Evolutionary conservation across 495 filamentous ascomycete species (phyloP).

Genomic region (Jackrogersella multiformis): DNA sequence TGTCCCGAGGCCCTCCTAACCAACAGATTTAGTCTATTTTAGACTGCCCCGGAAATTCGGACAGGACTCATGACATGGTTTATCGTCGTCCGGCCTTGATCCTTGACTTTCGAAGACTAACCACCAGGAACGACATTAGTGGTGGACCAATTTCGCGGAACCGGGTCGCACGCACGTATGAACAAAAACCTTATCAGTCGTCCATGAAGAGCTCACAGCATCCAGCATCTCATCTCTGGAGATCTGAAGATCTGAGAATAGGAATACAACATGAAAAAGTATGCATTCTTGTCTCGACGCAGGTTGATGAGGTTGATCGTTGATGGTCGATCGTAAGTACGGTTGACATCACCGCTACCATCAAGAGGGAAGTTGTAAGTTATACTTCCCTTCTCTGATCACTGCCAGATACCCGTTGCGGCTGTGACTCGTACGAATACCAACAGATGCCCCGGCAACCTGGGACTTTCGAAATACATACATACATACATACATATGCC

Average conservation of each 20-base stretch:
- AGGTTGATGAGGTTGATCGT: neutral
- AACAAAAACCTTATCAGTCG: conserved; percentile 29
- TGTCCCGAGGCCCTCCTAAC: conserved; percentile 8
- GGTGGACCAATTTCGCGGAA: conserved; percentile 32
- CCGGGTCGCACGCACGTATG: conserved; percentile 27
- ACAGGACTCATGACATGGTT: conserved; percentile 27
- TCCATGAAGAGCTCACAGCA: conserved; percentile 16
- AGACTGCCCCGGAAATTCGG: conserved; percentile 20
- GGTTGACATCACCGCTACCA: conserved; percentile 4
- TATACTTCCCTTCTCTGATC: conserved; percentile 17
- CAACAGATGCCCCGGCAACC: conserved; percentile 13
- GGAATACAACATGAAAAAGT: conserved; percentile 13
- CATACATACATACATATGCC: too few species aligned
- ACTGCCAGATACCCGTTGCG: conserved; percentile 15
- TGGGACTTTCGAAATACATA: conserved; percentile 4
- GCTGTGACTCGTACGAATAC: conserved; percentile 19
- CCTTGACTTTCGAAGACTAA: conserved; percentile 33
- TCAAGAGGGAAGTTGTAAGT: neutral
- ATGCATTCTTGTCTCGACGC: neutral
- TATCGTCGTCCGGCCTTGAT: conserved; percentile 25
- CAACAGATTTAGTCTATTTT: conserved; percentile 18
- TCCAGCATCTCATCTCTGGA: neutral
- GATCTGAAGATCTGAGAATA: too few species aligned
- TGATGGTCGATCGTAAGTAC: conserved; percentile 13
- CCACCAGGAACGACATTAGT: conserved; percentile 25